phyloP scores from a whole-genome alignment of 352 stramenopile genomes.

The Phytophthora sp. region DNA sequence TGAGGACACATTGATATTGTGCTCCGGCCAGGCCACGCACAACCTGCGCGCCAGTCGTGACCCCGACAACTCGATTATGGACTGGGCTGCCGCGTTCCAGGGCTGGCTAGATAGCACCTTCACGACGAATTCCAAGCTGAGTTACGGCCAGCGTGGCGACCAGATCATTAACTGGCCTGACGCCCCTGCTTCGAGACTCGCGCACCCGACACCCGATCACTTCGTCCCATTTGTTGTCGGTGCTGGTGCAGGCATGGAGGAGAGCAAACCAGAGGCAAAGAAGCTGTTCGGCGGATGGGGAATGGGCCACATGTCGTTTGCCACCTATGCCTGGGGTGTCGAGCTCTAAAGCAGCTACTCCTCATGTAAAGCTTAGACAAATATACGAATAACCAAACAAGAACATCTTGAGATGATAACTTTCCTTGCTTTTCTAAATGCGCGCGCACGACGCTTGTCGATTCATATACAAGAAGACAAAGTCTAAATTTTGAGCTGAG shows the following conservation, averaged over 20 bases:
- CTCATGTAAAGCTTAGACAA: slow-evolving; percentile 7
- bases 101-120: slow-evolving; percentile 43
- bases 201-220: slow-evolving; percentile 61
- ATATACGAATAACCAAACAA: slow-evolving; percentile 15
- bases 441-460: too few relatives aligned
- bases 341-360: slow-evolving; percentile 37
- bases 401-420: background rate
- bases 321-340: slow-evolving; percentile 42
- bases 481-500: too few relatives aligned
- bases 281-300: slow-evolving; percentile 51
- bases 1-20: slow-evolving; percentile 76
- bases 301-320: slow-evolving; percentile 51
- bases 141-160: slow-evolving; percentile 31
- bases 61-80: slow-evolving; percentile 6
- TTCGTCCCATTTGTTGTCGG: slow-evolving; percentile 58
- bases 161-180: slow-evolving; percentile 48
- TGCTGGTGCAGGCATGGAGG: slow-evolving; percentile 57
- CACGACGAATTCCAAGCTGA: slow-evolving; percentile 32
- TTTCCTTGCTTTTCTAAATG: too few relatives aligned
- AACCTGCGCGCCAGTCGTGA: slow-evolving; percentile 41
- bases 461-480: background rate
- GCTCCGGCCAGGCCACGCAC: slow-evolving; percentile 61
- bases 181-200: slow-evolving; percentile 37
- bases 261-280: slow-evolving; percentile 37
- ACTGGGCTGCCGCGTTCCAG: slow-evolving; percentile 48